These are phyloP conservation scores for Diaporthe caulivora DNA, from an alignment of 2,329 filamentous ascomycete genomes.

Conservation along the genomic window DNA sequence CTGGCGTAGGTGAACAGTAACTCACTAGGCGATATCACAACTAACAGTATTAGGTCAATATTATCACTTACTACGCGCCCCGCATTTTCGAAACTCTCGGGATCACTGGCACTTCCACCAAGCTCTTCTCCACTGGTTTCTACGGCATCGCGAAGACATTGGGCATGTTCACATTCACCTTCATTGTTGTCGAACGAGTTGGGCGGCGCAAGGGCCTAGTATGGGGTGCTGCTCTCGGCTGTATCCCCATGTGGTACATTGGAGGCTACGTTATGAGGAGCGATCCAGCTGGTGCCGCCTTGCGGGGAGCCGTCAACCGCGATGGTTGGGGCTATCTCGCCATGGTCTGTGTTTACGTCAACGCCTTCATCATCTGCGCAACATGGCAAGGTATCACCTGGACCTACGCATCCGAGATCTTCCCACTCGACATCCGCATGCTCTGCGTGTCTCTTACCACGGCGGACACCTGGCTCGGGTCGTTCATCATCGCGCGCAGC, in stretches of 20 bases:
- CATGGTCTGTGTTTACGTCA: slow-evolving; percentile 21
- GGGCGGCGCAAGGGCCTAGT: slow-evolving; percentile 17
- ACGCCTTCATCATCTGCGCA: slow-evolving; percentile 22
- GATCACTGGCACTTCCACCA: slow-evolving; percentile 59
- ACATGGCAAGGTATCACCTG: slow-evolving; percentile 18
- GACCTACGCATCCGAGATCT: slow-evolving; percentile 24
- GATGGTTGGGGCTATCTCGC: slow-evolving; percentile 19
- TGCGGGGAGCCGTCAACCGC: slow-evolving; percentile 10
- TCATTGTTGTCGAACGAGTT: slow-evolving; percentile 60
- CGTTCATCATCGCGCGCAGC: slow-evolving; percentile 19
- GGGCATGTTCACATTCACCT: slow-evolving; percentile 68
- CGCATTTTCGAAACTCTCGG: slow-evolving; percentile 51
- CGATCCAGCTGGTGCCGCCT: slow-evolving; percentile 8
- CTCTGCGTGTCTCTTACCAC: slow-evolving; percentile 17
- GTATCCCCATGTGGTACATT: slow-evolving; percentile 14
- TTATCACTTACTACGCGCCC: slow-evolving; percentile 51
- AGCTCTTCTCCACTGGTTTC: slow-evolving; percentile 72
- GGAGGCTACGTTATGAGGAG: slow-evolving; percentile 20
- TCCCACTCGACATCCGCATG: slow-evolving; percentile 12
- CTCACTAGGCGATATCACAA: background rate
- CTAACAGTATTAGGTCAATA: slow-evolving; percentile 40
- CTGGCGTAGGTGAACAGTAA: slow-evolving; percentile 9
- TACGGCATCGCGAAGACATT: slow-evolving; percentile 74
- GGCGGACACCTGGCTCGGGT: slow-evolving; percentile 8
- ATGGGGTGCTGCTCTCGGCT: slow-evolving; percentile 15